A percentile compares a stretch with the other conserved stretches of the same genome.
These are phyloP conservation scores for Leccinum olivaceopallidum DNA, from an alignment of 768 basidiomycete species.

Conservation along the genomic window DNA sequence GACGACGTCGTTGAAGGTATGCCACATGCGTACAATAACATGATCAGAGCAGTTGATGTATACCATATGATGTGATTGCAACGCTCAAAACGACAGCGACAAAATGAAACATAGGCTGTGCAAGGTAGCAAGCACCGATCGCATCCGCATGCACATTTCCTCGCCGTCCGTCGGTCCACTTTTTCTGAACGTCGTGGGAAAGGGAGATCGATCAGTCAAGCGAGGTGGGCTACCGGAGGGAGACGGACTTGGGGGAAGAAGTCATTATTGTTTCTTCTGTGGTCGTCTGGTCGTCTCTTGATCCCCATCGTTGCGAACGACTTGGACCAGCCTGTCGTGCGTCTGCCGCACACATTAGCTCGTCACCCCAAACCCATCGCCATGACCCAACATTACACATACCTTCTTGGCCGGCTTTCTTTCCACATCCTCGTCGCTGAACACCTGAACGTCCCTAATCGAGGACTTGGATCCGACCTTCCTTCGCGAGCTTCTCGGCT, in stretches of 20 bases:
- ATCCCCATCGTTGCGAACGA: slow-evolving; percentile 75
- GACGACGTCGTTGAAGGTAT: neutral
- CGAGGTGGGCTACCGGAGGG: neutral
- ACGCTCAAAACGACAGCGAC: neutral
- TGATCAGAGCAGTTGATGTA: slow-evolving; percentile 5
- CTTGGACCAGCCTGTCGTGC: slow-evolving; percentile 18
- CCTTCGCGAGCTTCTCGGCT: slow-evolving; percentile 78
- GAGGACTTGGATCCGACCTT: slow-evolving; percentile 70
- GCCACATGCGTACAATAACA: neutral
- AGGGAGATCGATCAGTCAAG: slow-evolving; percentile 3
- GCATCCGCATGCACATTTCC: slow-evolving; percentile 38
- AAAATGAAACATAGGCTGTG: neutral
- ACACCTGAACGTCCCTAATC: slow-evolving; percentile 65
- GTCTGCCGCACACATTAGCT: slow-evolving; percentile 13
- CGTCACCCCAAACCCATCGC: neutral
- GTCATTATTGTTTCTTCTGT: slow-evolving; percentile 77
- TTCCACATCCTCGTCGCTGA: slow-evolving; percentile 70
- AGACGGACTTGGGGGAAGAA: slow-evolving; percentile 8
- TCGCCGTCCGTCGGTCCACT: slow-evolving; percentile 88
- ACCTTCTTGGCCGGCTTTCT: slow-evolving; percentile 71
- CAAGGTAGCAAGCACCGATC: neutral
- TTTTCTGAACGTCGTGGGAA: slow-evolving; percentile 53
- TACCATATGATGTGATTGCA: neutral
- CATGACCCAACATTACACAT: slow-evolving; percentile 31
- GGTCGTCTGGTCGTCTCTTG: slow-evolving; percentile 64